Conservation (phyloP, 2,329 filamentous ascomycete species). For the Aspergillus sp. region DNA sequence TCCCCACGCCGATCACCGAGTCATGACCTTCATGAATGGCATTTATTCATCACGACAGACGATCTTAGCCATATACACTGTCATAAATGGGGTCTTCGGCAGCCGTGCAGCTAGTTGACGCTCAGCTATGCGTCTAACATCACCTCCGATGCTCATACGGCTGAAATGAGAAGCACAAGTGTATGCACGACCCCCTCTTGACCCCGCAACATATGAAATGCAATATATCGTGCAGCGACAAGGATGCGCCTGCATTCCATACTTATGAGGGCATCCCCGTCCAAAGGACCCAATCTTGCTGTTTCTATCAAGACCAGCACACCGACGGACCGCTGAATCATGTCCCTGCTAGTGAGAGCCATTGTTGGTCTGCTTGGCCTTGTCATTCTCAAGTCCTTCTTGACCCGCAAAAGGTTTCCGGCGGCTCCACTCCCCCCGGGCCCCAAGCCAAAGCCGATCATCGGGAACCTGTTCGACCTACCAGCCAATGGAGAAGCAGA, state of each 20-base stretch:
- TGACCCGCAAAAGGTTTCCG: neutral
- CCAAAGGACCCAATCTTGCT: neutral
- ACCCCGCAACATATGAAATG: neutral
- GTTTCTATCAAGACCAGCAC: neutral
- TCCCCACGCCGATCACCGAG: neutral
- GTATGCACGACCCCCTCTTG: neutral
- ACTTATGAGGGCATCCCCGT: neutral
- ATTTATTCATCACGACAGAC: neutral
- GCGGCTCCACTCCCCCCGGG: conserved; percentile 50
- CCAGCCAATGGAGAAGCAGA: conserved; percentile 43
- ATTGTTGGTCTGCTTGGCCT: neutral
- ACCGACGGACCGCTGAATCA: neutral
- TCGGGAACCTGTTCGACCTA: conserved; percentile 56
- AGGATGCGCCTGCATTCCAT: neutral
- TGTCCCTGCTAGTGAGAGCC: neutral
- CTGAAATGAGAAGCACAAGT: neutral
- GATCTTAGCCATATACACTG: neutral
- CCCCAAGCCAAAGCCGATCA: conserved; percentile 49
- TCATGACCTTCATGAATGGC: neutral
- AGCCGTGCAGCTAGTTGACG: neutral
- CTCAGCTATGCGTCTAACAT: neutral
- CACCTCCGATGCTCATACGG: neutral
- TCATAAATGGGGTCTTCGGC: neutral
- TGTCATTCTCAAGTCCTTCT: neutral
- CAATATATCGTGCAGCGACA: neutral